Base-by-base conservation (phyloP, 768 basidiomycete species). In the Lyophyllum atratum region DNA sequence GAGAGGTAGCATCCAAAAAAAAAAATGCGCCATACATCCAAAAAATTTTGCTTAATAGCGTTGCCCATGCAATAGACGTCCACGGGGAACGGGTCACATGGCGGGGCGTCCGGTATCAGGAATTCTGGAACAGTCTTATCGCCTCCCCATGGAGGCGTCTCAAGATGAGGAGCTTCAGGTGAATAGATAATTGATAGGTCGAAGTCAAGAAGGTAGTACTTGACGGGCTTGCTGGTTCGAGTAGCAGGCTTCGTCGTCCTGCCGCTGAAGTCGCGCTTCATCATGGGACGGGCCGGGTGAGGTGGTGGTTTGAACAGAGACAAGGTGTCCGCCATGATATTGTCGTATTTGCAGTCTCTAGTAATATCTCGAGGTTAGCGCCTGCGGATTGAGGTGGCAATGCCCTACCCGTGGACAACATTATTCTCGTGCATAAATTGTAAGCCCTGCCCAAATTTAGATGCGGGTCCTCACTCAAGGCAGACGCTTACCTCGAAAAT, bases 381-480 rank as follows among this genome's bases (percentile, higher is more conserved):
- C n/a, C 26, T 42, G 19, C 10, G 14, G 8, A 3, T 28, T 5
- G 40, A 10, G 33, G n/a, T 19, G 8, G 29, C 3, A 11, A 19
- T 26, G 4, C 7, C 45, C 5, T 57, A 72, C 75, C 74, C 66
- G 54, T 77, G 74, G 0, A 66, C 66, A 17, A 75, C 63, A 4
- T 54, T 57, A 40, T 74, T 62, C 6, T 64, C 22, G 28, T 77
- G 73, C 70, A 76, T 74, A n/a, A 71, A 77, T 21, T 62, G 58
- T 1, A 76, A 34, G 1, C 72, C 72, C 72, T 75, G 25, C 15
- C 31, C 0, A 15, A 9, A 31, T 28, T 29, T 1, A 56, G 17
- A 9, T 33, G 3, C 10, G 44, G 44, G 57, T 24, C 24, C 63
- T 56, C 2, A 12, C 1, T 3, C 58, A 56, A 56, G 66, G 63